Evolutionary conservation across 1,284 basidiomycete genomes (phyloP).

Genomic region (Ceratobasidium sp.): DNA sequence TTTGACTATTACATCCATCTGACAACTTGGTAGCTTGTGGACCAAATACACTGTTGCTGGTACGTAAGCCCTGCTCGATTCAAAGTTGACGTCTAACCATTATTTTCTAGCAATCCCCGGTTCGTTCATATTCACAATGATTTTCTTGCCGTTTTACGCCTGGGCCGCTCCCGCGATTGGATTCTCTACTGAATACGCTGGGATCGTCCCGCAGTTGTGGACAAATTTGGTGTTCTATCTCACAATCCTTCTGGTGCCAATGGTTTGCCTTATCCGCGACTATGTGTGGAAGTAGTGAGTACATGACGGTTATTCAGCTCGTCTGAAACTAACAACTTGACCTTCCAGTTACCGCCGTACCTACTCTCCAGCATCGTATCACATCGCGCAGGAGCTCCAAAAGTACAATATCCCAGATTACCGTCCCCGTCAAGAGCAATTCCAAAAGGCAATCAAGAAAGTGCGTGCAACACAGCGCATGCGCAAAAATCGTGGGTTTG

Average conservation of each 20-base stretch:
- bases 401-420: slow-evolving; percentile 99
- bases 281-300: slow-evolving; percentile 94
- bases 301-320: slow-evolving; percentile 23
- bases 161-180: slow-evolving; percentile 84
- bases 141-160: slow-evolving; percentile 91
- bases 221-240: slow-evolving; percentile 89
- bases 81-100: not conserved
- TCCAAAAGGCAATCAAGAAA: slow-evolving; percentile 98
- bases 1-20: slow-evolving; percentile 37
- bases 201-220: slow-evolving; percentile 89
- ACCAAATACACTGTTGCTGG: slow-evolving; percentile 97
- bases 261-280: slow-evolving; percentile 88
- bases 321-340: slow-evolving; percentile 46
- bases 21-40: slow-evolving; percentile 74
- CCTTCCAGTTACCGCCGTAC: slow-evolving; percentile 83
- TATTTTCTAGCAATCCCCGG: slow-evolving; percentile 81
- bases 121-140: slow-evolving; percentile 94
- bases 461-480: slow-evolving; percentile 94
- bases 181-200: slow-evolving; percentile 89
- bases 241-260: slow-evolving; percentile 84
- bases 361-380: slow-evolving; percentile 89
- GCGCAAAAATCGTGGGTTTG: slow-evolving; percentile 92
- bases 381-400: slow-evolving; percentile 96
- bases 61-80: slow-evolving; percentile 46
- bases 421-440: slow-evolving; percentile 96